Evolutionary conservation across 1,139 yeast genomes (phyloP).

Genomic region (Yamadazyma triangularis): DNA sequence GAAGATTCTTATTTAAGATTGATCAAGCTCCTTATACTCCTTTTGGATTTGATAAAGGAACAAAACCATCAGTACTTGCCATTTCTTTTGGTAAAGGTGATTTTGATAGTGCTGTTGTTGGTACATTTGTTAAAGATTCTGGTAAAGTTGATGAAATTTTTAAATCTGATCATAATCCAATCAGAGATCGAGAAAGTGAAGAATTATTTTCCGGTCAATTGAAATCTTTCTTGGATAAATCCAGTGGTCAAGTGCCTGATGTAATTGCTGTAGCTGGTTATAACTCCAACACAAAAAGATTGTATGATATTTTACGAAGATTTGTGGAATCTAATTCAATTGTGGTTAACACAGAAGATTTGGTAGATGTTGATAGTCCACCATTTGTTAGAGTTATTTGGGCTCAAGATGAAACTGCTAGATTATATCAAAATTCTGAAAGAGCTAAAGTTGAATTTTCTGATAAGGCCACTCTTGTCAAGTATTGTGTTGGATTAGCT

Average conservation of each 20-base stretch:
- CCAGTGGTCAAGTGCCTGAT: conserved; percentile 56
- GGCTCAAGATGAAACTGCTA: conserved; percentile 92
- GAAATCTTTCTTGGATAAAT: conserved; percentile 38
- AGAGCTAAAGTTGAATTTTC: conserved; percentile 78
- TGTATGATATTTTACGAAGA: conserved; percentile 54
- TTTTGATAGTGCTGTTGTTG: conserved; percentile 81
- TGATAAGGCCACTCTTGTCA: conserved; percentile 79
- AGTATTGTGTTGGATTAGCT: conserved; percentile 85
- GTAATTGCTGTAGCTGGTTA: conserved; percentile 89
- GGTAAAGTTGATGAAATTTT: conserved; percentile 75
- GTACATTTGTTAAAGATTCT: conserved; percentile 70
- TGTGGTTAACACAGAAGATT: conserved; percentile 49
- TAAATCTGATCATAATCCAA: conserved; percentile 76
- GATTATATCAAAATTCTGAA: conserved; percentile 77
- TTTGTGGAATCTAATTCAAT: conserved; percentile 57
- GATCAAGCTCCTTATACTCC: conserved; percentile 96
- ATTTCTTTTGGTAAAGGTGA: conserved; percentile 85
- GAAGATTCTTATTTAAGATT: conserved; percentile 60
- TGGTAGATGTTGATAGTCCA: conserved; percentile 28
- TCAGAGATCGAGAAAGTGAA: conserved; percentile 47
- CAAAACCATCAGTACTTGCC: conserved; percentile 79
- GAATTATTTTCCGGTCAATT: conserved; percentile 54
- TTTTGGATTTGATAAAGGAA: conserved; percentile 68
- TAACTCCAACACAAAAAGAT: conserved; percentile 64
- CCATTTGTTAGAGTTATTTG: conserved; percentile 60